Evolutionary conservation across 1,284 basidiomycete species (phyloP), one percentile per base, ranked within the genome.

Genomic region (Microbotryum scabiosae): DNA sequence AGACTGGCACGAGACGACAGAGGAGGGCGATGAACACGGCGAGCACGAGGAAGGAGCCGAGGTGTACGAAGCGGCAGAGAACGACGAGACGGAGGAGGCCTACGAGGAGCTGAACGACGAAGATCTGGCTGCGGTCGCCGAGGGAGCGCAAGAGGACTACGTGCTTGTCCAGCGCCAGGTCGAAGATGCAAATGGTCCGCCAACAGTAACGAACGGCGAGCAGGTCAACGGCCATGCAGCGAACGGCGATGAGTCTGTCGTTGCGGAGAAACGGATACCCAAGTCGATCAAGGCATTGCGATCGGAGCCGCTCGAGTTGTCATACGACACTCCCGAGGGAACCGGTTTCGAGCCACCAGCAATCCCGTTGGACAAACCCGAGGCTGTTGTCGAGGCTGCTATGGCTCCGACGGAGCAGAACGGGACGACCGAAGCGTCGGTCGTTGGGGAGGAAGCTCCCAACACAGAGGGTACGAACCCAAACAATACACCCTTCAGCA

Each of bases 81-180:
- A 59, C 7, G 65, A 66, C n/a, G 60, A 62, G 21, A 58, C 57
- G 8, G 62, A 68, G 21, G 32, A 57, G 25, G 64, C 61, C 25
- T 56, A 62, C 9, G 66, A 59, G 3, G 57, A 65, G 43, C 56
- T 68, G n/a, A 60, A 66, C 23, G 54, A 51, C 14, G 66, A 63
- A 32, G 62, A 65, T 23, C 47, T 63, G 25, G 57, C 49, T 2
- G 64, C 64, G 2, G 60, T 58, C 23, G 55, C 60, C 25, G 66
- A 65, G 18, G 66, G 63, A 3, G 64, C 55, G 23, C 61, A 65
- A 49, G 64, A 70, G 57, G 67, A 67, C 21, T 50, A 49, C 10
- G 51, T 66, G 14, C 26, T 62, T 41, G 54, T 47, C 49, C 59
- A 67, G 49, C 57, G 26, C 44, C 51, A 48, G 16, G 59, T 46